Evolutionary conservation across 78 protist species (phyloP).

Genomic region (Chrysochromulina parva): DNA sequence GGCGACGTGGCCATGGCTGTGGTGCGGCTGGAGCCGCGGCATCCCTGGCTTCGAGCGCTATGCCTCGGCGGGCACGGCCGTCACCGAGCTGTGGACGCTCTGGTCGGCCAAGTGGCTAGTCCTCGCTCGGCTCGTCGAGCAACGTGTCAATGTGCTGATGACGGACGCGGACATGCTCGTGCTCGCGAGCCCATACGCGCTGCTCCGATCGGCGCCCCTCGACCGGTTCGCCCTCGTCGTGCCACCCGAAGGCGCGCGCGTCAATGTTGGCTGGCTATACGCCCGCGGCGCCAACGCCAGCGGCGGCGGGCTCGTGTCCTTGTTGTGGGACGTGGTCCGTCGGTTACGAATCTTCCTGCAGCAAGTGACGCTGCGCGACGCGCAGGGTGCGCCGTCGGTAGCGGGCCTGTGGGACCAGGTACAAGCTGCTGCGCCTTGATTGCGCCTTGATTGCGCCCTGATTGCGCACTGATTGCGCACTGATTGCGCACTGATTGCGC

Average conservation of each 20-base stretch:
- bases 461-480: too few species aligned
- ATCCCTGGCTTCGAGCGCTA: background rate
- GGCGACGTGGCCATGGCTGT: background rate
- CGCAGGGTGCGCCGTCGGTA: background rate
- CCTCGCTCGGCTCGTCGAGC: background rate
- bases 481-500: too few species aligned
- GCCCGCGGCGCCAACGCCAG: background rate
- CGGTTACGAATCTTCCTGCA: background rate
- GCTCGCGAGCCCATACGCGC: background rate
- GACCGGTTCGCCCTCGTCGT: background rate
- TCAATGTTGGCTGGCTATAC: background rate
- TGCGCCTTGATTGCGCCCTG: too few species aligned
- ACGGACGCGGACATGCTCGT: background rate
- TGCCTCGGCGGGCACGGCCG: background rate
- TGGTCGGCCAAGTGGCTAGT: background rate
- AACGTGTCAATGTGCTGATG: background rate
- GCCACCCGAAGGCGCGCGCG: background rate
- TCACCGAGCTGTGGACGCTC: background rate
- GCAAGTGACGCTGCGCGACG: background rate
- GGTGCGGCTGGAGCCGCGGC: background rate
- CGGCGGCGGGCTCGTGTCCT: background rate
- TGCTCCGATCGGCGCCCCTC: background rate
- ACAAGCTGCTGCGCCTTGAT: too few species aligned
- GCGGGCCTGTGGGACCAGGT: background rate
- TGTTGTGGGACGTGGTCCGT: background rate